A percentile compares a stretch with the other conserved stretches of the same genome.
Conservation (phyloP, 352 stramenopile species). For the Phytopythium kandeliae region DNA sequence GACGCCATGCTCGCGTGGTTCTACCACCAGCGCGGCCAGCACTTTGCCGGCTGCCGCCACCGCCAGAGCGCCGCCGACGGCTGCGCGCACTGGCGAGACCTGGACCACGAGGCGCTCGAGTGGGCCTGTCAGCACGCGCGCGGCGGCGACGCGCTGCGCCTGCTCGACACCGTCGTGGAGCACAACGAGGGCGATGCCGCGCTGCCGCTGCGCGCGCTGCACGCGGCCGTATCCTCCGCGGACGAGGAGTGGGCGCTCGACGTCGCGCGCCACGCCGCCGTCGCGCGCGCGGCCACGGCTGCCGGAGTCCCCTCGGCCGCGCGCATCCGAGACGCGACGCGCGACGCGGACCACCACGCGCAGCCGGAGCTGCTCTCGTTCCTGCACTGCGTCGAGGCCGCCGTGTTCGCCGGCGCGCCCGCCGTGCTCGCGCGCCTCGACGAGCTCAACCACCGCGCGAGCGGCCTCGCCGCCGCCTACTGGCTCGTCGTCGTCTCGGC, state of each 20-base stretch:
- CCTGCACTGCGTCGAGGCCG: neutral
- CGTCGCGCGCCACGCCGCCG: neutral
- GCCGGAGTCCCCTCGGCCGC: neutral
- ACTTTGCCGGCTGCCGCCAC: neutral
- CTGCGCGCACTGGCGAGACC: neutral
- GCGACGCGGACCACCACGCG: too few species aligned
- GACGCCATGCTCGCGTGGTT: conserved; percentile 2
- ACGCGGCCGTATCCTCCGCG: neutral
- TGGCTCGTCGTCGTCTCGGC: neutral
- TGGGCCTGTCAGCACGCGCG: neutral
- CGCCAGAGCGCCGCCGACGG: neutral
- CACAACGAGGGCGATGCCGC: neutral
- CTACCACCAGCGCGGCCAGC: conserved; percentile 6
- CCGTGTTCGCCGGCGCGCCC: neutral
- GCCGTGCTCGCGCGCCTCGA: neutral
- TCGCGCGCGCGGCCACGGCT: neutral
- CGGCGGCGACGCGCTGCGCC: neutral
- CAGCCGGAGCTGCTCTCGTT: neutral
- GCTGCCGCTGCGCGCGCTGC: conserved; percentile 1
- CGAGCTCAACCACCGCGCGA: neutral
- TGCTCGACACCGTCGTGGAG: neutral
- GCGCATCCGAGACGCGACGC: too few species aligned
- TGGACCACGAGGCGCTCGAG: conserved; percentile 2
- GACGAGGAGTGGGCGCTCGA: conserved; percentile 1
- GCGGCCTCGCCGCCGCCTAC: neutral